Conservation (phyloP, 1,284 basidiomycete species). For the Rhodotorula sp. region DNA sequence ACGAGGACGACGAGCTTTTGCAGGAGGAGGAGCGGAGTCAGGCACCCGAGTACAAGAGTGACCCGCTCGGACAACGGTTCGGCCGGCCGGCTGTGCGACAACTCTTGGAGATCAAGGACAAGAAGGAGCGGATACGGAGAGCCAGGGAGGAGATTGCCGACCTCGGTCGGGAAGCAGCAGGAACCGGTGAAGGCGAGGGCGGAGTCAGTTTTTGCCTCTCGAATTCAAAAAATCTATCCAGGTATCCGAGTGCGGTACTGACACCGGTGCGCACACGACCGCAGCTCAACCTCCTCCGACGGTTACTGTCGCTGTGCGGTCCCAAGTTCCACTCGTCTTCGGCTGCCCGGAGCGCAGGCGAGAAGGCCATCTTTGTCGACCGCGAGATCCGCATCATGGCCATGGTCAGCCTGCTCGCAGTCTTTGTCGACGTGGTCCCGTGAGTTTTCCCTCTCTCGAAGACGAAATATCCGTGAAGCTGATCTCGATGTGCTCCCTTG, state of each 20-base stretch:
- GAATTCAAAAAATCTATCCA: conserved; percentile 4
- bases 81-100: conserved; percentile 65
- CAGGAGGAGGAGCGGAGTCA: conserved; percentile 17
- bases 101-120: conserved; percentile 83
- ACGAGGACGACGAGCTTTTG: conserved; percentile 20
- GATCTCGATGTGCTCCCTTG: not conserved
- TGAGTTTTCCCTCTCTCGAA: conserved; percentile 58
- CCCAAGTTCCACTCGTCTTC: conserved; percentile 66
- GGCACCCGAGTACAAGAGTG: conserved; percentile 37
- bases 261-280: conserved; percentile 20
- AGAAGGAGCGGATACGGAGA: conserved; percentile 56
- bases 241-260: conserved; percentile 24
- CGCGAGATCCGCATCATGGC: conserved; percentile 80
- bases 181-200: conserved; percentile 43
- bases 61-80: conserved; percentile 44
- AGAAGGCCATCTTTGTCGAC: conserved; percentile 68
- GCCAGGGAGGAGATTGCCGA: conserved; percentile 69
- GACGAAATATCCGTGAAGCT: not conserved
- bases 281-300: conserved; percentile 78
- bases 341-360: conserved; percentile 54
- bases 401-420: conserved; percentile 84
- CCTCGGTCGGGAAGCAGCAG: conserved; percentile 43
- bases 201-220: conserved; percentile 43
- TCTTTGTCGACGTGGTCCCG: conserved; percentile 94
- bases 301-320: conserved; percentile 80